These are phyloP conservation scores for Verbena officinalis DNA, from an alignment of 257 asterid species.

Conservation along the genomic window DNA sequence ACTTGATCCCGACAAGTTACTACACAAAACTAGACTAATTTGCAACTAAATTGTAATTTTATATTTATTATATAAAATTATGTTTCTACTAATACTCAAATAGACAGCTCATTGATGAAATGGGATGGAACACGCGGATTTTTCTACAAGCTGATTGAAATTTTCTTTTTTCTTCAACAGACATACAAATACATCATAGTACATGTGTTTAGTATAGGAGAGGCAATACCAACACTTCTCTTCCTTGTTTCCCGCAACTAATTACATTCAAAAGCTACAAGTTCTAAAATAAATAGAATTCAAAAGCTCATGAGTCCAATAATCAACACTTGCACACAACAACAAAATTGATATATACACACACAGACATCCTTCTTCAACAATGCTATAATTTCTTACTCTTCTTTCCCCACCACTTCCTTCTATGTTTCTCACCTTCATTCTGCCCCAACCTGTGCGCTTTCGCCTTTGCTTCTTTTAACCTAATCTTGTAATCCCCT, in stretches of 20 bases:
- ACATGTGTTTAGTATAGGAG: constrained; percentile 4
- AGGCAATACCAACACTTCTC: constrained; percentile 12
- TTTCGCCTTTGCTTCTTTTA: constrained; percentile 65
- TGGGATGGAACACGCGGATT: neutral
- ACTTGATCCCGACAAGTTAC: too few relatives aligned
- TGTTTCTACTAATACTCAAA: too few relatives aligned
- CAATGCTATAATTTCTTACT: constrained; percentile 29
- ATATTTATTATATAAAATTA: too few relatives aligned
- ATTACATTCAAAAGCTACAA: constrained; percentile 22
- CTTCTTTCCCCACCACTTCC: constrained; percentile 84
- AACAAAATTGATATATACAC: constrained; percentile 40
- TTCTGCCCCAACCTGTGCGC: constrained; percentile 45
- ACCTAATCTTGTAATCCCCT: constrained; percentile 66
- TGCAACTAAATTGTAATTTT: too few relatives aligned
- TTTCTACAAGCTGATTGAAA: constrained; percentile 15
- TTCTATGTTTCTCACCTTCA: constrained; percentile 58
- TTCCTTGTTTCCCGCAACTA: constrained; percentile 24
- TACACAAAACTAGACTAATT: too few relatives aligned
- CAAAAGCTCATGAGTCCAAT: constrained; percentile 12
- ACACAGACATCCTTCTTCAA: neutral
- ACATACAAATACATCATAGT: neutral
- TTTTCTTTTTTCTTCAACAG: neutral
- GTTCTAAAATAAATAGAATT: neutral
- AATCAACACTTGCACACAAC: constrained; percentile 22
- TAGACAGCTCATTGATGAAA: neutral